Conservation (phyloP, 768 basidiomycete species). For the Pulveroboletus sp. region DNA sequence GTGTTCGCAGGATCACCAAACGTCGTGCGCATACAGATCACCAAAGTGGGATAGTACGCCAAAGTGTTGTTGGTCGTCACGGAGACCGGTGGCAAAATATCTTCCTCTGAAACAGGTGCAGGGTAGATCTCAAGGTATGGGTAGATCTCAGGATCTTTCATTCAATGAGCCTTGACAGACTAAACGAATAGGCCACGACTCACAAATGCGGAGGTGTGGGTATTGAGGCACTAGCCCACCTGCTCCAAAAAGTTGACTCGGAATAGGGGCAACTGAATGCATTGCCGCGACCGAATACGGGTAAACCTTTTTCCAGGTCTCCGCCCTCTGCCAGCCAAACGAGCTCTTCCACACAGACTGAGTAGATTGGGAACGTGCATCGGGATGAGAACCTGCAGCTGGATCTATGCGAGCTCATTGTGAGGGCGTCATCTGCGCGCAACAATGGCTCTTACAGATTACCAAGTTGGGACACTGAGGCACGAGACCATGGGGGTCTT, state of each 20-base stretch:
- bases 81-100: not conserved
- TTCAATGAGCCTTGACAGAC: slow-evolving; percentile 3
- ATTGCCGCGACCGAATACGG: slow-evolving; percentile 7
- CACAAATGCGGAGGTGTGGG: slow-evolving; percentile 19
- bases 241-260: slow-evolving; percentile 8
- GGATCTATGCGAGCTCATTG: slow-evolving; percentile 30
- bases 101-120: slow-evolving; percentile 4
- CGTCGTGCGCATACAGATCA: slow-evolving; percentile 31
- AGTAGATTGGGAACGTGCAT: slow-evolving; percentile 28
- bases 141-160: slow-evolving; percentile 38
- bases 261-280: not conserved
- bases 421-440: not conserved
- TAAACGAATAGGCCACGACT: not conserved
- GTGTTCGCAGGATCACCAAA: slow-evolving; percentile 1
- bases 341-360: slow-evolving; percentile 13
- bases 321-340: slow-evolving; percentile 18
- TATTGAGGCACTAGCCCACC: slow-evolving; percentile 11
- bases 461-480: slow-evolving; percentile 26
- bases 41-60: slow-evolving; percentile 33
- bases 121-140: slow-evolving; percentile 44
- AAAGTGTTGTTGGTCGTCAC: not conserved
- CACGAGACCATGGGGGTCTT: slow-evolving; percentile 7
- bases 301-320: slow-evolving; percentile 17
- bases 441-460: slow-evolving; percentile 26
- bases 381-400: slow-evolving; percentile 32